Conservation (phyloP, 495 filamentous ascomycete genomes). For the Penicillium turbatum region DNA sequence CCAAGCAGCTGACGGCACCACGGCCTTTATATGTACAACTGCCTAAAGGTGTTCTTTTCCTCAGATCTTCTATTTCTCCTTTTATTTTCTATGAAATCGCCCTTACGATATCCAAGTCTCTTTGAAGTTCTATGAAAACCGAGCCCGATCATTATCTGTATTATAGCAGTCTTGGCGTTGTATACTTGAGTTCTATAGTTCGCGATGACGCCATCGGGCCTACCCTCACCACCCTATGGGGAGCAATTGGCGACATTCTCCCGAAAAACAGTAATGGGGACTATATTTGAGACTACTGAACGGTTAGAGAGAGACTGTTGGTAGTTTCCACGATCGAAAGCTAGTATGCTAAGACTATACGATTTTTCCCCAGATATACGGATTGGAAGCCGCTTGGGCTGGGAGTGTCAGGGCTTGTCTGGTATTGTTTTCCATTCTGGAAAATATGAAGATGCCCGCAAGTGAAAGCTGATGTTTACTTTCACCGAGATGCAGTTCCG, state of each 20-base stretch:
- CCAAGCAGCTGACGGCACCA: not conserved
- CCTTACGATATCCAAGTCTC: too few relatives aligned
- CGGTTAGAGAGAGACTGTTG: constrained; percentile 53
- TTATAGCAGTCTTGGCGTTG: not conserved
- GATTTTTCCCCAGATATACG: constrained; percentile 64
- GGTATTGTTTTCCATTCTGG: constrained; percentile 53
- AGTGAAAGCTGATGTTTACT: constrained; percentile 5
- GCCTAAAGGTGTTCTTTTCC: not conserved
- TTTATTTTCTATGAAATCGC: too few relatives aligned
- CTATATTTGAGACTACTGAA: constrained; percentile 97
- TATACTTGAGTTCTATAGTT: not conserved
- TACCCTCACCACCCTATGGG: constrained; percentile 7
- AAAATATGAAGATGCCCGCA: not conserved
- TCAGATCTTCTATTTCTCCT: too few relatives aligned
- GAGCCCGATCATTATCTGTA: not conserved
- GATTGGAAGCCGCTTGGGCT: constrained; percentile 96
- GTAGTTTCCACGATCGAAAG: not conserved
- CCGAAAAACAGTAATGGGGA: constrained; percentile 94
- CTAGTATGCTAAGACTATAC: constrained; percentile 9
- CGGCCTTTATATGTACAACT: not conserved
- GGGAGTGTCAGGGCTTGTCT: constrained; percentile 96
- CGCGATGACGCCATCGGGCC: not conserved
- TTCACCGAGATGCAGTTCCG: constrained; percentile 57
- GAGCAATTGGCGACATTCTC: constrained; percentile 87
- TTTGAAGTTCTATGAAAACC: too few relatives aligned